Evolutionary conservation across 306 rosid genomes (phyloP).

Genomic region (Ceratonia siliqua): DNA sequence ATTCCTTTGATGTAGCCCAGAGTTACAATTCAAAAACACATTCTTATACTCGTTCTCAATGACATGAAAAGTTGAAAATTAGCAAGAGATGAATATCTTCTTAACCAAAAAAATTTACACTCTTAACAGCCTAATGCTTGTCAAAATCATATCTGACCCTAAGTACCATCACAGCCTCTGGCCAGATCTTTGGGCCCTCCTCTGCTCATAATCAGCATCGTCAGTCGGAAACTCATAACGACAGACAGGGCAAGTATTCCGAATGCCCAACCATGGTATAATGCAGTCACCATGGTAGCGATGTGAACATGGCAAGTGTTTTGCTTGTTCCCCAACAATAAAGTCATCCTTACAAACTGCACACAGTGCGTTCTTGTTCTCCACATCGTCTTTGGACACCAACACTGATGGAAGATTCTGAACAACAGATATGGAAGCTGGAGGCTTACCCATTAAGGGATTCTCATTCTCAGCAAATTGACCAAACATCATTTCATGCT

Average conservation of each 20-base stretch:
- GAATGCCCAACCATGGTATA: conserved; percentile 71
- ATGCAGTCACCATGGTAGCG: conserved; percentile 77
- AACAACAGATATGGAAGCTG: conserved; percentile 56
- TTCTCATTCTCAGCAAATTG: conserved; percentile 61
- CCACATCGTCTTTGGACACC: conserved; percentile 52
- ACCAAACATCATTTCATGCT: conserved; percentile 77
- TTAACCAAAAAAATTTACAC: conserved; percentile 39
- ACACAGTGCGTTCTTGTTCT: conserved; percentile 48
- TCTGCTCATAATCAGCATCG: conserved; percentile 66
- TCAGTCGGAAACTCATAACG: conserved; percentile 72
- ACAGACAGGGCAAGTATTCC: conserved; percentile 88
- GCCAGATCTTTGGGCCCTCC: conserved; percentile 45
- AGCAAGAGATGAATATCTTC: conserved; percentile 26
- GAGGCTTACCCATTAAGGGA: conserved; percentile 46
- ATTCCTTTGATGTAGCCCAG: conserved; percentile 33
- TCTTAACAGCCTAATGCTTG: conserved; percentile 36
- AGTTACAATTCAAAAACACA: conserved; percentile 31
- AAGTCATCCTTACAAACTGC: conserved; percentile 75
- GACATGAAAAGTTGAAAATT: conserved; percentile 18
- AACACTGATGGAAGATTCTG: conserved; percentile 49
- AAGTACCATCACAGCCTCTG: conserved; percentile 19
- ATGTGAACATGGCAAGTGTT: conserved; percentile 66
- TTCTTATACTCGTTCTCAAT: conserved; percentile 26
- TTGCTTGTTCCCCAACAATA: conserved; percentile 49
- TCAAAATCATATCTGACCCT: conserved; percentile 23